Evolutionary conservation across 2,329 filamentous ascomycete genomes (phyloP).

Genomic region (Colletotrichum lentis): DNA sequence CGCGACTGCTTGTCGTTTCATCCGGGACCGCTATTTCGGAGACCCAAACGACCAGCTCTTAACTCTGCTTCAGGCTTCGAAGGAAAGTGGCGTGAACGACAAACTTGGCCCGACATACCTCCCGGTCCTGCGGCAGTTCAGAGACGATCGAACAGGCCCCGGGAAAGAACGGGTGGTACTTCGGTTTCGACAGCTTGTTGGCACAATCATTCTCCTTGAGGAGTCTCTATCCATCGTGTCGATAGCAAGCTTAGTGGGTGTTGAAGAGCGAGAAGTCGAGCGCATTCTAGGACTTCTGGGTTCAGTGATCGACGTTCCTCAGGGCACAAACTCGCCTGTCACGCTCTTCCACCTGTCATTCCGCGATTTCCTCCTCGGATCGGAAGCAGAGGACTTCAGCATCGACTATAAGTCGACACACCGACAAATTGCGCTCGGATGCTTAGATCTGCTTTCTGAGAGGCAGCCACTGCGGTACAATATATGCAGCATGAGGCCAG

Average conservation of each 20-base stretch:
- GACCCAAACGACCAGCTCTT: not conserved
- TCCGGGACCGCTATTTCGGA: not conserved
- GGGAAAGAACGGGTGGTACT: not conserved
- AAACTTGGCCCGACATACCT: not conserved
- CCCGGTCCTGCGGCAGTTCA: not conserved
- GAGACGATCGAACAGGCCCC: not conserved
- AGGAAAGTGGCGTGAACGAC: not conserved
- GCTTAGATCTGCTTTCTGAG: not conserved
- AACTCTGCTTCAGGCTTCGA: not conserved
- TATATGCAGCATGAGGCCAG: no score
- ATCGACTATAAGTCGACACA: not conserved
- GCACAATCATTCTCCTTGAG: constrained; percentile 10
- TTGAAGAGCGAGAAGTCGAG: not conserved
- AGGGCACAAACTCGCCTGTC: not conserved
- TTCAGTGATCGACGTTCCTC: not conserved
- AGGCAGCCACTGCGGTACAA: no score
- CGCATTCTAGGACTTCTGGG: not conserved
- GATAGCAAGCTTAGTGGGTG: not conserved
- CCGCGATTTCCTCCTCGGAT: constrained; percentile 12
- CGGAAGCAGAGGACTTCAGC: not conserved
- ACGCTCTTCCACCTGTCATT: constrained; percentile 5
- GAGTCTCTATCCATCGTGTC: not conserved
- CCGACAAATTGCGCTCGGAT: not conserved
- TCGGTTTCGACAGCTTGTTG: not conserved
- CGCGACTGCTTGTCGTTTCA: constrained; percentile 37